Evolutionary conservation across 2,329 filamentous ascomycete genomes (phyloP).

Genomic region (Onygenales sp.): DNA sequence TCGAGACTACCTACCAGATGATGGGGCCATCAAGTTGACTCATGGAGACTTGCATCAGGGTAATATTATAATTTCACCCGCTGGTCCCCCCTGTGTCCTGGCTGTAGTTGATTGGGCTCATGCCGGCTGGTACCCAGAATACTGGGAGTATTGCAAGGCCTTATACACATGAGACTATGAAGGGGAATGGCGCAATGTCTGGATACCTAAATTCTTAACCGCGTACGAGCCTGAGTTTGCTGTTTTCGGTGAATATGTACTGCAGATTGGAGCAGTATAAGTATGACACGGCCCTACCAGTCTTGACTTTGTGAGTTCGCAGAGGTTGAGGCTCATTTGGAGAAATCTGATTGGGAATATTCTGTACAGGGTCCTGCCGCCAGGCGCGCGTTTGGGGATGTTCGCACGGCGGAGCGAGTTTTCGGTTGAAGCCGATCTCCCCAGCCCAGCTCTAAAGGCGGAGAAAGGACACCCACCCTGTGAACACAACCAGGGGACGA

Average conservation of each 20-base stretch:
- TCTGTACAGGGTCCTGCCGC: too few relatives aligned
- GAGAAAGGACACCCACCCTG: too few relatives aligned
- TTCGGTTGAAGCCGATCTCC: too few relatives aligned
- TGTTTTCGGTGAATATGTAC: slow-evolving; percentile 7
- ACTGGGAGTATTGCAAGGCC: slow-evolving; percentile 26
- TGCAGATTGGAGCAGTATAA: slow-evolving; percentile 10
- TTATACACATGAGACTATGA: slow-evolving; percentile 16
- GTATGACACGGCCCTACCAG: background rate
- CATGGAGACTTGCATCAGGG: slow-evolving; percentile 23
- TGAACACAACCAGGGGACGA: too few relatives aligned
- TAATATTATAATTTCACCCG: slow-evolving; percentile 23
- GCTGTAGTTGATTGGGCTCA: slow-evolving; percentile 24
- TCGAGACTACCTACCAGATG: slow-evolving; percentile 18
- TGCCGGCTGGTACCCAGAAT: slow-evolving; percentile 25
- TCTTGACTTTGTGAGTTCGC: background rate
- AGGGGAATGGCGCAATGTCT: slow-evolving; percentile 13
- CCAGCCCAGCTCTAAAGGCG: too few relatives aligned
- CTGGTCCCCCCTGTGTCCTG: slow-evolving; percentile 13
- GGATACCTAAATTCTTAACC: slow-evolving; percentile 14
- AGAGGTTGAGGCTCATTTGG: too few relatives aligned
- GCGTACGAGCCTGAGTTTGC: slow-evolving; percentile 3
- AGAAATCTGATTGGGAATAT: too few relatives aligned
- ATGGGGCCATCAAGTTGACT: slow-evolving; percentile 21
- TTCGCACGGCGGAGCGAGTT: too few relatives aligned
- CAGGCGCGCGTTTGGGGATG: too few relatives aligned